Percentiles rank a stretch among this genome's conserved stretches.
These are phyloP conservation scores for Wallacemonas collosoma DNA, from an alignment of 208 protist species.

Conservation along the genomic window DNA sequence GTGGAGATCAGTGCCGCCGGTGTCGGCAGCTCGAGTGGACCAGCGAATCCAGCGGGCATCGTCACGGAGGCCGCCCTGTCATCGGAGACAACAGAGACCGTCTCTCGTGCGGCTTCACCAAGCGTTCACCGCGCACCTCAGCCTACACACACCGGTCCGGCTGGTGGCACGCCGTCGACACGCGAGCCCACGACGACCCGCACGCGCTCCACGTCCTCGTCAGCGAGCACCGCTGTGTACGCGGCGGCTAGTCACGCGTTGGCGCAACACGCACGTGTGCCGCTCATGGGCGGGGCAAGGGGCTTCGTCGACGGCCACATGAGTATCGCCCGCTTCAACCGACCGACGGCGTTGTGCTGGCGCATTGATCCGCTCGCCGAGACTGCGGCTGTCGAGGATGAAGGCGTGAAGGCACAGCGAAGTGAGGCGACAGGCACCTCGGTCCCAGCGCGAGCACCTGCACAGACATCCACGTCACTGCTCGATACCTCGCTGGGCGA, in stretches of 20 bases:
- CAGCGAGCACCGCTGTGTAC: neutral
- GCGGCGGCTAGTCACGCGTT: conserved; percentile 25
- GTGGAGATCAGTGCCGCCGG: no score
- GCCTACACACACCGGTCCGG: neutral
- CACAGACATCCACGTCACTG: no score
- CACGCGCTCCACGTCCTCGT: neutral
- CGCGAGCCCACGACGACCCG: conserved; percentile 1
- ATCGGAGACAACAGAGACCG: no score
- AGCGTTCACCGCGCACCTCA: neutral
- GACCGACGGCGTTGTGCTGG: conserved; percentile 76
- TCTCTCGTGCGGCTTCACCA: neutral
- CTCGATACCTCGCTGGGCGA: neutral
- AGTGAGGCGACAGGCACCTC: no score
- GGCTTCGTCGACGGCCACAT: conserved; percentile 81
- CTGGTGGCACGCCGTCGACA: neutral
- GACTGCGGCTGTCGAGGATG: neutral
- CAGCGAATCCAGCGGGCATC: no score
- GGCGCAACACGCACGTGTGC: conserved; percentile 3
- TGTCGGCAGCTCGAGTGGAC: no score
- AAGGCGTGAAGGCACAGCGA: no score
- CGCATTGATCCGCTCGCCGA: conserved; percentile 29
- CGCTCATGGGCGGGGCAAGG: conserved; percentile 41
- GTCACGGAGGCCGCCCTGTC: no score
- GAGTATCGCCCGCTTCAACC: conserved; percentile 58
- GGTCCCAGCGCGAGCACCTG: no score